Conservation (phyloP, 2,329 filamentous ascomycete species). For the Didymosphaeria variabile region DNA sequence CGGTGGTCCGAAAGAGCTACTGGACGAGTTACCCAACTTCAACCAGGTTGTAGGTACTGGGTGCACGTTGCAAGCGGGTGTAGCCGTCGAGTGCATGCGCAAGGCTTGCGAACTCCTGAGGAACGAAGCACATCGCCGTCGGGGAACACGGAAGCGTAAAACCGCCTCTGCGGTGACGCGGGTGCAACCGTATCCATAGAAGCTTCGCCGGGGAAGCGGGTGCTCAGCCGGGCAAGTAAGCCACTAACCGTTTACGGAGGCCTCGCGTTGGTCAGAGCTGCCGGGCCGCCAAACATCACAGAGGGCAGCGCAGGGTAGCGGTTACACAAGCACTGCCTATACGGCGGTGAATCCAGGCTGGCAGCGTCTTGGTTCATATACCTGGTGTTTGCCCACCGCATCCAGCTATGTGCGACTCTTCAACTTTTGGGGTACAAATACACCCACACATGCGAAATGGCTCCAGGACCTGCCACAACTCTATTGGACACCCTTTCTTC, state of each 20-base stretch:
- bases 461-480: conserved; percentile 6
- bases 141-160: conserved; percentile 39
- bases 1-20: not conserved
- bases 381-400: conserved; percentile 13
- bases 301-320: conserved; percentile 32
- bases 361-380: conserved; percentile 13
- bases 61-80: conserved; percentile 6
- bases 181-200: conserved; percentile 29
- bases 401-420: conserved; percentile 9
- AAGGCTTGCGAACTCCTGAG: conserved; percentile 6
- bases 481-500: conserved; percentile 25
- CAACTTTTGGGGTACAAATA: conserved; percentile 7
- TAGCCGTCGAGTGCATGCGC: conserved; percentile 13
- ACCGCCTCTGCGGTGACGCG: conserved; percentile 27
- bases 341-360: conserved; percentile 14
- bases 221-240: conserved; percentile 8
- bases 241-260: conserved; percentile 18
- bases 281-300: conserved; percentile 35
- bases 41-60: not conserved
- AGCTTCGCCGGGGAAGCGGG: conserved; percentile 35
- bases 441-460: conserved; percentile 1
- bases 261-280: conserved; percentile 26
- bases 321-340: conserved; percentile 34
- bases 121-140: conserved; percentile 30
- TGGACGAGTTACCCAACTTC: not conserved